Base-by-base conservation (phyloP, 192 early-diverging fungal genomes). In the Coemansia sp. region DNA sequence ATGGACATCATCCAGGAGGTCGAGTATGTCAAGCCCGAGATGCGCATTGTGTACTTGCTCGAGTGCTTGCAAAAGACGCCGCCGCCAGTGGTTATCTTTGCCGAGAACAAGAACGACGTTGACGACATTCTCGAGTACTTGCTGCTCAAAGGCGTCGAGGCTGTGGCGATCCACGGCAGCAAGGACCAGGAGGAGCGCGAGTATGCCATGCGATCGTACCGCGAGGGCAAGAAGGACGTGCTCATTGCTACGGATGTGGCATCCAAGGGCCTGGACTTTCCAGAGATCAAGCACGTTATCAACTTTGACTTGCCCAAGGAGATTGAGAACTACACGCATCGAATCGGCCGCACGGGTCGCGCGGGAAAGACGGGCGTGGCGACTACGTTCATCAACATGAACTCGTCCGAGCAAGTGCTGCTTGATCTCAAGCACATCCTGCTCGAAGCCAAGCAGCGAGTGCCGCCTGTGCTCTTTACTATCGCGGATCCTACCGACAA, bases 271-370 rank as follows among this genome's bases (percentile, higher is more conserved):
- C 71, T 99, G 20, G 97, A 99, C 84, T 99, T 99, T 75, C 78
- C 90, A 7, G 91, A 91, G 63, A 97, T 99, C 79, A 92, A 97
- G 65, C 97, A 99, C 63, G 97, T 99, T 53, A 99, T 99, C 67
- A 94, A 98, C 73, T 99, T 93, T 80, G 97, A 99, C 71, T 95
- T 99, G 93, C 97, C 97, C 41, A 97, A 97, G 67, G 96, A 98
- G 71, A 99, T 99, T 79, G 97, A 99, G 84, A 95, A 98, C 81
- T 99, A 97, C 77, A 94, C 96, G 2, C 95, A 98, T 79, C 85
- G 97, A 41, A 98, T 99, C 64, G 97, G 97, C 64, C 91, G 97
- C 76, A 99, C 96, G 8, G 97, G 97, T 59, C 94, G 97, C 71
- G 92, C 91, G 6, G 97, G 97, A 24, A 95, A 95, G 73, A 97